Evolutionary conservation across 2,329 filamentous ascomycete species (phyloP), one percentile per base, ranked within the genome.

Genomic region (Aspergillus sp.): DNA sequence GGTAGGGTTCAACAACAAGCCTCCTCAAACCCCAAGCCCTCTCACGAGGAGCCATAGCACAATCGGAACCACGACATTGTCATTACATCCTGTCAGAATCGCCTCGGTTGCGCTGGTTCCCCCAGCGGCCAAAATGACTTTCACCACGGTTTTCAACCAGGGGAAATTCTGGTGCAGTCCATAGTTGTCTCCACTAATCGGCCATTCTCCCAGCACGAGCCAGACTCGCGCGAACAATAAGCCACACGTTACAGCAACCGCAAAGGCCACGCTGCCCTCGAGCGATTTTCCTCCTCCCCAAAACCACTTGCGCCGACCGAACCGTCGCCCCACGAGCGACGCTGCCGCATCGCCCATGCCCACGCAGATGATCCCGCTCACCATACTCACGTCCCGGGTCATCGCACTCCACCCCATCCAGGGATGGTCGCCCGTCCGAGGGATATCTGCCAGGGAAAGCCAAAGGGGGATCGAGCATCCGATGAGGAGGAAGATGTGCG

Each of bases 271-370:
- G 58, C 84, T 87, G 13, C 95, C 95, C 76, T 99, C 94, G 1
- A 99, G 82, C 64, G 92, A 97, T 82, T 99, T 99, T 13, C 93
- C 94, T 4, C 95, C 95, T 13, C 92, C 91, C 95, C 95, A 99
- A 23, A 93, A 84, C 95, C 95, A 99, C 80, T 97, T 98, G 36
- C 86, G 84, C 28, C 88, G 87, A 3, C 95, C 95, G 73, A 89
- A 97, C 17, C 94, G 87, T 36, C 95, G 85, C 0, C 95, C 95
- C 55, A 98, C 89, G 1, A 99, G 83, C 13, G 91, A 96, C 1
- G 95, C 95, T 0, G 94, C 95, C 0, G 95, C 93, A 71, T 99
- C 95, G 41, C 95, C 95, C 76, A 99, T 88, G 1, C 95, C 95
- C 2, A 99, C 95, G 73, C 95, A 98, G 28, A 98, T 84, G 2